A percentile compares a stretch with the other conserved stretches of the same genome.
These are phyloP conservation scores for Stachybotrys elegans DNA, from an alignment of 2,329 filamentous ascomycete species.

Conservation along the genomic window DNA sequence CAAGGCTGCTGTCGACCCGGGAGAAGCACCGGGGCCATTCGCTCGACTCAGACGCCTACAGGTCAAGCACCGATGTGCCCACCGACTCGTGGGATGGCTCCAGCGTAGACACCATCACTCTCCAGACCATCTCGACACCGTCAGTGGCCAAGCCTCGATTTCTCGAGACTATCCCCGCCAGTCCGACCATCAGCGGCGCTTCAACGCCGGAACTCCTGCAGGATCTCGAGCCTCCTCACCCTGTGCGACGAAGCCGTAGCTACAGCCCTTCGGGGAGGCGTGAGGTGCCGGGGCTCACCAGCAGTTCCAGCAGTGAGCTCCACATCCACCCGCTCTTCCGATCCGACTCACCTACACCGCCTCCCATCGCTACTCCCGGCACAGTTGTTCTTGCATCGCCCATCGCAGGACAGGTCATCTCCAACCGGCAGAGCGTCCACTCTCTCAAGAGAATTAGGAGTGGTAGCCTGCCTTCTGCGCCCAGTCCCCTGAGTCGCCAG, in stretches of 20 bases:
- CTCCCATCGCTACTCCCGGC: constrained; percentile 60
- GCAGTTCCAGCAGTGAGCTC: constrained; percentile 45
- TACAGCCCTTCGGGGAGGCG: constrained; percentile 39
- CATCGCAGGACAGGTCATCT: constrained; percentile 60
- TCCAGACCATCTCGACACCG: too few relatives aligned
- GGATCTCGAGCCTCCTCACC: constrained; percentile 48
- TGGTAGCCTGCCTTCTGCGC: constrained; percentile 43
- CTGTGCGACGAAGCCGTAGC: constrained; percentile 42
- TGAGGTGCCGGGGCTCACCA: constrained; percentile 17
- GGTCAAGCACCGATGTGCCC: constrained; percentile 45
- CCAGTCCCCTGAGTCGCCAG: constrained; percentile 43
- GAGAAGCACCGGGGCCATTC: constrained; percentile 42
- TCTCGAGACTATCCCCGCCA: constrained; percentile 68
- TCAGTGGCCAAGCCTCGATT: constrained; percentile 40
- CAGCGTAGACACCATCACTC: constrained; percentile 46
- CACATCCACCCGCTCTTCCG: constrained; percentile 77
- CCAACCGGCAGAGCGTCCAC: constrained; percentile 45
- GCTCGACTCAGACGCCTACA: constrained; percentile 37
- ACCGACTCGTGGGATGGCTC: constrained; percentile 70
- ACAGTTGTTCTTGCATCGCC: constrained; percentile 69
- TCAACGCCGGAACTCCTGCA: constrained; percentile 58
- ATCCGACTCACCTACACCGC: constrained; percentile 63
- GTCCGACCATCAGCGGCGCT: constrained; percentile 58
- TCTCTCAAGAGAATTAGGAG: constrained; percentile 51
- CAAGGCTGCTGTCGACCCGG: constrained; percentile 42